Conservation (phyloP, 768 basidiomycete species). For the Sistotremastrum niveocremeum region DNA sequence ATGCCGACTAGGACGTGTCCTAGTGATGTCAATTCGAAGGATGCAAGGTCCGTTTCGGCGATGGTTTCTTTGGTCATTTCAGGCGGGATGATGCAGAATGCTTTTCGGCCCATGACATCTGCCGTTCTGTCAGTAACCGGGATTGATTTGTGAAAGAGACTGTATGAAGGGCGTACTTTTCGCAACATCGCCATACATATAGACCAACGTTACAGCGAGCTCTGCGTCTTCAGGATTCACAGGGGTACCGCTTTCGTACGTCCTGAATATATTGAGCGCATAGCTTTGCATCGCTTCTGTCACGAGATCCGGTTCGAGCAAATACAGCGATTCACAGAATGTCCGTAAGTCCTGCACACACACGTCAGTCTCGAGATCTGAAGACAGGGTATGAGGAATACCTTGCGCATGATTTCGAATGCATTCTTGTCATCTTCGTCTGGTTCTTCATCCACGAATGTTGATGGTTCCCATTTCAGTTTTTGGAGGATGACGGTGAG, state of each 20-base stretch:
- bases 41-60: conserved; percentile 56
- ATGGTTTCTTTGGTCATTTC: conserved; percentile 53
- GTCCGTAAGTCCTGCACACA: conserved; percentile 59
- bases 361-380: not conserved
- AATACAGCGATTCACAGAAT: conserved; percentile 76
- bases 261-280: conserved; percentile 60
- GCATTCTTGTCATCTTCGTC: conserved; percentile 80
- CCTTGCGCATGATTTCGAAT: conserved; percentile 81
- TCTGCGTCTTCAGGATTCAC: conserved; percentile 91
- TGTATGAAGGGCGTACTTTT: conserved; percentile 45
- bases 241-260: conserved; percentile 45
- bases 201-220: conserved; percentile 84
- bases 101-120: conserved; percentile 68
- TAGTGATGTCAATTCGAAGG: conserved; percentile 75
- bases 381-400: conserved; percentile 14
- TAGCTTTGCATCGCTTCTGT: conserved; percentile 61
- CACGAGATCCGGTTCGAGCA: conserved; percentile 78
- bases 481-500: conserved; percentile 72
- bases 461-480: conserved; percentile 70
- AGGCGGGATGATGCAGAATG: conserved; percentile 73
- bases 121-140: conserved; percentile 22
- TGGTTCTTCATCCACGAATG: conserved; percentile 40
- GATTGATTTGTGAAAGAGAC: not conserved
- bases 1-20: conserved; percentile 83
- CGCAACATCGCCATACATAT: conserved; percentile 85